Conservation (phyloP, 192 early-diverging fungal species). For the Gaertneriomyces semiglobifer region DNA sequence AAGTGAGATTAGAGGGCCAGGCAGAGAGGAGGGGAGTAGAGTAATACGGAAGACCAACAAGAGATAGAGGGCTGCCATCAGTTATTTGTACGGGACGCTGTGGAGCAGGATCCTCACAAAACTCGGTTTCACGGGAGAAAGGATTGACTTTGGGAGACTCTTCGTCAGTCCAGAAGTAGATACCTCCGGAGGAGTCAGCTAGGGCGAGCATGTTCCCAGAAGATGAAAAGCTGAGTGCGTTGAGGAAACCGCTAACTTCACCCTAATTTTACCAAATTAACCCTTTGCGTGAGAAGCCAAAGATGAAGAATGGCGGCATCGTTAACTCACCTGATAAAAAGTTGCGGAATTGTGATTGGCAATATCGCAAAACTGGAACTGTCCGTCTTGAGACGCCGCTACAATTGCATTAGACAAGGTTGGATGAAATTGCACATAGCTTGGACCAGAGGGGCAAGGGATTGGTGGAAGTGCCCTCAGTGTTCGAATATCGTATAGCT, state of each 20-base stretch:
- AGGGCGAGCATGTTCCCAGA: conserved; percentile 75
- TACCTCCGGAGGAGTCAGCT: conserved; percentile 69
- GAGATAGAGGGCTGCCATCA: conserved; percentile 68
- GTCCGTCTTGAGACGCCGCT: conserved; percentile 62
- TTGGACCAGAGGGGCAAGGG: conserved; percentile 65
- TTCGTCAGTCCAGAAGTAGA: conserved; percentile 76
- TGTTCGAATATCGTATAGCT: conserved; percentile 77
- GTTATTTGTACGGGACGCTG: conserved; percentile 42
- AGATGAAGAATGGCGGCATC: background rate
- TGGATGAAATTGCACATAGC: conserved; percentile 71
- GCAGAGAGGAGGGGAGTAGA: conserved; percentile 71
- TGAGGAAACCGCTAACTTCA: conserved; percentile 46
- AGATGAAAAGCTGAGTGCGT: conserved; percentile 72
- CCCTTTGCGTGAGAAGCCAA: too few relatives aligned
- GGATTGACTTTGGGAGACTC: conserved; percentile 63
- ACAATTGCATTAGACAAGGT: conserved; percentile 61
- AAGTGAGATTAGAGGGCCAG: conserved; percentile 65
- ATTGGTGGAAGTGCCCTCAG: conserved; percentile 68
- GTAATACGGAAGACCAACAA: conserved; percentile 77
- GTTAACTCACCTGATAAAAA: conserved; percentile 35
- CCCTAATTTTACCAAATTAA: conserved; percentile 4
- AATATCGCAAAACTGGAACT: conserved; percentile 69
- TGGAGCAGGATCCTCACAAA: conserved; percentile 47
- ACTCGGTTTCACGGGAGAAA: conserved; percentile 56
- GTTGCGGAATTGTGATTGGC: conserved; percentile 31